Evolutionary conservation across 257 asterid genomes (phyloP).

Genomic region (Forsythia viridissima): DNA sequence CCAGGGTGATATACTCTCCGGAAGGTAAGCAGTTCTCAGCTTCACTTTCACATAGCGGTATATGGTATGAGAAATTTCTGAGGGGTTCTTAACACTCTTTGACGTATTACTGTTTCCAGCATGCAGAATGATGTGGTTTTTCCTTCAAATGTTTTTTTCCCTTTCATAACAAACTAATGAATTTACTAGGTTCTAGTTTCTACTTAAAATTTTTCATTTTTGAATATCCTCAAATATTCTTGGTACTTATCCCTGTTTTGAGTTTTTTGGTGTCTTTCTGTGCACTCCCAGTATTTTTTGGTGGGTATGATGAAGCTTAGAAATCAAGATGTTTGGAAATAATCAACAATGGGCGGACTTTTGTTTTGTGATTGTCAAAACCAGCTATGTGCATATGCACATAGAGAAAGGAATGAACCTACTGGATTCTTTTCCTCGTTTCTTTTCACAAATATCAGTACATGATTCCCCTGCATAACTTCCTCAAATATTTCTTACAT

Average conservation of each 20-base stretch:
- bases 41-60: not conserved
- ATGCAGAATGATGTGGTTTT: not conserved
- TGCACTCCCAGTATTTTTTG: too few species aligned
- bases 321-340: too few species aligned
- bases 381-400: not conserved
- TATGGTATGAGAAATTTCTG: too few species aligned
- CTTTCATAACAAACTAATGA: not conserved
- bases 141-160: not conserved
- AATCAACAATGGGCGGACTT: not conserved
- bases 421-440: too few species aligned
- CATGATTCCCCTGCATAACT: not conserved
- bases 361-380: not conserved
- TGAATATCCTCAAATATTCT: not conserved
- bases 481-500: not conserved
- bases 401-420: not conserved
- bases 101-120: not conserved
- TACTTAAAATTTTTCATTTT: too few species aligned
- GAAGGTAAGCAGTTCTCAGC: constrained; percentile 55
- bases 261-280: too few species aligned
- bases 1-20: constrained; percentile 97
- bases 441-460: not conserved
- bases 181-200: not conserved
- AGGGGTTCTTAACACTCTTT: not conserved
- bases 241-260: not conserved
- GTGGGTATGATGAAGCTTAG: not conserved